phyloP scores from a whole-genome alignment of 495 filamentous ascomycete genomes.

The Talaromyces nanjingensis region DNA sequence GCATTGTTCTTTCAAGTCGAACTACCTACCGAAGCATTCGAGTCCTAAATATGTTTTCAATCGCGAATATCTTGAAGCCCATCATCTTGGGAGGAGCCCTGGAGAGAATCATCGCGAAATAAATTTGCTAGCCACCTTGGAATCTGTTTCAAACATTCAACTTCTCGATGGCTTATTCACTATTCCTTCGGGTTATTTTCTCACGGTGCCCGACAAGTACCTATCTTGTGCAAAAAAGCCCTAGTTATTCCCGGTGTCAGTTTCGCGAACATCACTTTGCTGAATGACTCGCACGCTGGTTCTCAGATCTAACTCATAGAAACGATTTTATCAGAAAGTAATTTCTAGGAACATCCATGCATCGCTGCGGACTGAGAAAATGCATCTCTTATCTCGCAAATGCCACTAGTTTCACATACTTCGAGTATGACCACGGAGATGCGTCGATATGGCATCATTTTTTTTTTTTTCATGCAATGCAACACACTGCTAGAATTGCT shows the following conservation, averaged over 20 bases:
- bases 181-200: too few species aligned
- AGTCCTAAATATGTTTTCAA: too few species aligned
- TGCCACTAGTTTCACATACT: neutral
- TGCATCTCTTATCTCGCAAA: neutral
- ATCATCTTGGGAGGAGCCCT: too few species aligned
- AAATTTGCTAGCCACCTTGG: too few species aligned
- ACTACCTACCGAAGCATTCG: too few species aligned
- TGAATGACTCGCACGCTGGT: neutral
- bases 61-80: too few species aligned
- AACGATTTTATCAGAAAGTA: neutral
- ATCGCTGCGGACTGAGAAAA: neutral
- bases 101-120: too few species aligned
- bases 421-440: neutral
- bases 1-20: too few species aligned
- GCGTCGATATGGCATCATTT: neutral
- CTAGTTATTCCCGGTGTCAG: neutral
- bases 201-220: too few species aligned
- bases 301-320: neutral
- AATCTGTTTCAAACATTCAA: too few species aligned
- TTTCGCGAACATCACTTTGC: neutral
- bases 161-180: too few species aligned
- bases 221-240: too few species aligned
- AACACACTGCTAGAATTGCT: neutral
- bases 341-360: neutral
- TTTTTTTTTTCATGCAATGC: neutral